Percentiles rank a stretch among this genome's conserved stretches.
These are phyloP conservation scores for Citrus sinensis DNA, from an alignment of 345 rosid species.

Conservation along the genomic window DNA sequence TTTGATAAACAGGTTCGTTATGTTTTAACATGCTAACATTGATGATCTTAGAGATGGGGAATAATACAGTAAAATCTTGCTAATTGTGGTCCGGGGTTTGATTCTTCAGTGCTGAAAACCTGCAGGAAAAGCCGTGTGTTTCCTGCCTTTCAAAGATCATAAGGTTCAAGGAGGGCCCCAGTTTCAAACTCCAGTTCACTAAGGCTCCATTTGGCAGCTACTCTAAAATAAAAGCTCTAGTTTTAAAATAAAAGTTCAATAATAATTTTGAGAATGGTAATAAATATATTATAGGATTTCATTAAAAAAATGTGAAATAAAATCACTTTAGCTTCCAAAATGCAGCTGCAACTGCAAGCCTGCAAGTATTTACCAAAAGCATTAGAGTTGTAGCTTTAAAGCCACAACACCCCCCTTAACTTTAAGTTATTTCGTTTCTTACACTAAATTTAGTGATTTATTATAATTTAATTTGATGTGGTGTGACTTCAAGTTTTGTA, in stretches of 20 bases:
- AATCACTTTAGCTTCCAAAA: too few relatives aligned
- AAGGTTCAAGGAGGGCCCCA: neutral
- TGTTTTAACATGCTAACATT: neutral
- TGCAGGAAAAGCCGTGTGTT: neutral
- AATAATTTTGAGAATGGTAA: too few relatives aligned
- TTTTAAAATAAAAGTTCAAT: too few relatives aligned
- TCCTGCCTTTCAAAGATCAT: neutral
- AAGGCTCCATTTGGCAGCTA: neutral
- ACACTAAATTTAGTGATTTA: neutral
- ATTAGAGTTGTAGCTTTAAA: neutral
- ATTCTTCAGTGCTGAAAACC: neutral
- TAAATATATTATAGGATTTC: too few relatives aligned
- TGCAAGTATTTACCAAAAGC: too few relatives aligned
- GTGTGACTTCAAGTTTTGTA: neutral
- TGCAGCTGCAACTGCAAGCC: too few relatives aligned
- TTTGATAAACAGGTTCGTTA: neutral
- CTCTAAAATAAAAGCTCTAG: too few relatives aligned
- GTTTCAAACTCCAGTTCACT: neutral
- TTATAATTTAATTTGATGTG: neutral
- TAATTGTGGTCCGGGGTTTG: neutral
- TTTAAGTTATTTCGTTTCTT: too few relatives aligned
- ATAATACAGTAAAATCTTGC: neutral
- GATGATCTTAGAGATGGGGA: neutral
- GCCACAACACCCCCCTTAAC: too few relatives aligned
- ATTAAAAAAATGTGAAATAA: too few relatives aligned